Conservation (phyloP, 2,329 filamentous ascomycete species). For the Daldinia eschscholtzii region DNA sequence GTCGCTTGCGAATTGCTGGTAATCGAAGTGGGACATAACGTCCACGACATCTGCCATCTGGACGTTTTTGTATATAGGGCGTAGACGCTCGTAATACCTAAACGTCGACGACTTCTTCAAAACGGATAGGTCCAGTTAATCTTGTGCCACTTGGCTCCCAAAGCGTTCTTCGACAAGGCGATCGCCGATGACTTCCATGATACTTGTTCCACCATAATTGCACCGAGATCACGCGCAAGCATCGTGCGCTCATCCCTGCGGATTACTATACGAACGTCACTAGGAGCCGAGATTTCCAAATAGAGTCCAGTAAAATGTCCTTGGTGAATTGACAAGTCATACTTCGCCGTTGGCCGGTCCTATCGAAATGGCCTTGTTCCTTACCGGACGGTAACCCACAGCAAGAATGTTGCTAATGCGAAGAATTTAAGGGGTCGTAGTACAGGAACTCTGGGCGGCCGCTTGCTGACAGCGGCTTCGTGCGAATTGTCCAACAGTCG, state of each 20-base stretch:
- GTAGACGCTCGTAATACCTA: slow-evolving; percentile 26
- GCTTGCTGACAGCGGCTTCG: slow-evolving; percentile 28
- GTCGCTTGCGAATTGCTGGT: slow-evolving; percentile 7
- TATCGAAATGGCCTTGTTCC: slow-evolving; percentile 10
- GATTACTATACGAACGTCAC: slow-evolving; percentile 12
- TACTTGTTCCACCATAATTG: slow-evolving; percentile 23
- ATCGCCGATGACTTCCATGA: slow-evolving; percentile 18
- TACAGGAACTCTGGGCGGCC: slow-evolving; percentile 30
- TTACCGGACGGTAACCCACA: slow-evolving; percentile 30
- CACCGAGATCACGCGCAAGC: slow-evolving; percentile 33
- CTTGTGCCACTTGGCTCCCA: slow-evolving; percentile 9
- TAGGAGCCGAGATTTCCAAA: slow-evolving; percentile 23
- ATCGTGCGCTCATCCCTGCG: slow-evolving; percentile 19
- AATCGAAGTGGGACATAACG: slow-evolving; percentile 22
- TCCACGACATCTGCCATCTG: slow-evolving; percentile 8
- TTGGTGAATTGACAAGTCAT: slow-evolving; percentile 21
- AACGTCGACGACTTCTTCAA: slow-evolving; percentile 14
- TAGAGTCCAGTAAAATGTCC: background rate
- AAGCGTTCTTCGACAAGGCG: slow-evolving; percentile 8
- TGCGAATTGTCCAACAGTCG: slow-evolving; percentile 25
- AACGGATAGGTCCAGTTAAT: slow-evolving; percentile 13
- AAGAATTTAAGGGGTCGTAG: slow-evolving; percentile 14
- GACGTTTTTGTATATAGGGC: slow-evolving; percentile 33
- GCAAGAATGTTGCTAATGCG: slow-evolving; percentile 12
- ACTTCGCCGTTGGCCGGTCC: slow-evolving; percentile 20